These are phyloP conservation scores for Yamadazyma mexicana DNA, from an alignment of 1,139 yeast species.

Conservation along the genomic window DNA sequence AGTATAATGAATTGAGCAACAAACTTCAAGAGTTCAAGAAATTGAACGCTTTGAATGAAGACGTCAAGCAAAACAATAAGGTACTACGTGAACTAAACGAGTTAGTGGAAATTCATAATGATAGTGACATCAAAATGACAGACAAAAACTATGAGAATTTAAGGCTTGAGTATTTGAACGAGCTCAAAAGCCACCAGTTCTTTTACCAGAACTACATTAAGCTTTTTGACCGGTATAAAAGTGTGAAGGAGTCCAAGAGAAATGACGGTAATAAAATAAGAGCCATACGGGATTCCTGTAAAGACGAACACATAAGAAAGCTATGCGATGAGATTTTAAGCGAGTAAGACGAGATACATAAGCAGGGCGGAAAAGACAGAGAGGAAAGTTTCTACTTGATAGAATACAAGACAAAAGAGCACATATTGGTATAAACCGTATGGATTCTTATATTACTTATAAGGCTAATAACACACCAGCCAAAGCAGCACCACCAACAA, in stretches of 20 bases:
- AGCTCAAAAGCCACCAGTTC: conserved; percentile 27
- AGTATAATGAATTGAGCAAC: conserved; percentile 8
- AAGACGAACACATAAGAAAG: conserved; percentile 22
- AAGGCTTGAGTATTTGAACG: conserved; percentile 32
- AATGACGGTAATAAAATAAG: conserved; percentile 17
- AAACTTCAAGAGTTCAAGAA: conserved; percentile 12
- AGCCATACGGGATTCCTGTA: conserved; percentile 23
- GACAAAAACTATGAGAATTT: conserved; percentile 24
- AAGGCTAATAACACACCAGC: conserved; percentile 51
- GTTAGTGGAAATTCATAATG: conserved; percentile 20
- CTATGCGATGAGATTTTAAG: conserved; percentile 24
- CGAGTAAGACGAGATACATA: conserved; percentile 2
- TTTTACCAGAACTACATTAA: conserved; percentile 40
- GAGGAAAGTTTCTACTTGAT: too few species aligned
- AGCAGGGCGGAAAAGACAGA: too few species aligned
- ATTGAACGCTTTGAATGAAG: conserved; percentile 13
- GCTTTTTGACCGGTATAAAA: conserved; percentile 40
- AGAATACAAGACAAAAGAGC: neutral
- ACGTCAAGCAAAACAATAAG: conserved; percentile 22
- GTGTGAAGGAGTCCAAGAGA: conserved; percentile 8
- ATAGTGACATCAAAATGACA: conserved; percentile 8
- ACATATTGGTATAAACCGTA: too few species aligned
- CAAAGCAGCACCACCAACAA: conserved; percentile 45
- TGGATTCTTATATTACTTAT: conserved; percentile 23
- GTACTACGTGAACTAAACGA: conserved; percentile 23